Evolutionary conservation across 1,139 yeast species (phyloP), one percentile per base, ranked within the genome.

Genomic region (Saccharomyces pastorianus): DNA sequence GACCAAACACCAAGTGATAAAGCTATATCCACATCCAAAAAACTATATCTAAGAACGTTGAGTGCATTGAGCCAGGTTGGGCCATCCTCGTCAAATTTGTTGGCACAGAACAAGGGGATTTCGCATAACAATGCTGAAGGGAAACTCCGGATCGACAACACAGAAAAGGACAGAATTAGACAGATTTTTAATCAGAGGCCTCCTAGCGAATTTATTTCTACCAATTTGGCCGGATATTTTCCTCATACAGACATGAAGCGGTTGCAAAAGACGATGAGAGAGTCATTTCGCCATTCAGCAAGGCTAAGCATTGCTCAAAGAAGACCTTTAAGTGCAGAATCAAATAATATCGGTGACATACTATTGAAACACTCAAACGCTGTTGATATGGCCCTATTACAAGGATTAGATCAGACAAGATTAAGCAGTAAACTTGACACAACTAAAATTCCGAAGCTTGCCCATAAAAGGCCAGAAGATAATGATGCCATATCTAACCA

Each of bases 141-240:
- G 11, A 38, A 38, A 20, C 44, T 38, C 25, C 23, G 13, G 44
- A 38, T 38, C 20, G 44, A 38, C 44, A 38, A 17, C 20, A 56
- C 61, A 49, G 54, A 56, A 29, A 63, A 66, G 51, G 65, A 62
- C 56, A 52, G 65, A 59, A 55, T 73, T 76, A 71, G 78, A 80
- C 79, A 79, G 58, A 81, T 88, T 59, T 85, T 86, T 66, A 95
- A 95, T 14, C 96, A 89, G 66, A 77, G 98, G 64, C 99, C 99
- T 11, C 93, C 97, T 1, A 85, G 95, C 59, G 96, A 90, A 67
- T 79, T 90, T 64, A 93, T 93, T 60, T 88, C 96, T 1, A 84
- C 93, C 11, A 90, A 93, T 66, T 75, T 93, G 63, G 86, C 90
- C 1, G 96, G 91, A 60, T 93, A 88, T 69, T 93, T 93, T 75